Base-by-base conservation (phyloP, 352 stramenopile species). In the Globisporangium cylindrosporum region DNA sequence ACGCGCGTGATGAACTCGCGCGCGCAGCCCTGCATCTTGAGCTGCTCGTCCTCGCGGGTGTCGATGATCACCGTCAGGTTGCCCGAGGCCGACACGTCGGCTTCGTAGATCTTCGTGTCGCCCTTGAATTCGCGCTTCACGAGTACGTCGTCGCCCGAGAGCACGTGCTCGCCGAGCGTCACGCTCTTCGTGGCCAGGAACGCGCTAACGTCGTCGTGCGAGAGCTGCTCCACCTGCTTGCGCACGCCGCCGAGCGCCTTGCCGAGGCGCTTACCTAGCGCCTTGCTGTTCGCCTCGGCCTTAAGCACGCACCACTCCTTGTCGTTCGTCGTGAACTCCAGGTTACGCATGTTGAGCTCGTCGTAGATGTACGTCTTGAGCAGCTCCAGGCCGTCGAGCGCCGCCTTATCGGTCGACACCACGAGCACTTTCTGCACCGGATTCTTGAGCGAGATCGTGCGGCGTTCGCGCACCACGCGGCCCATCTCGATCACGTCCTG, bases 1-100 rank as follows among this genome's bases (percentile, higher is more conserved):
- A 99, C 96, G 48, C 94, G 91, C 71, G 98, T 99, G 67, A 99
- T 97, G 57, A 99, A 87, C 74, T 99, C 97, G 68, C 98, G 94
- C 3, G 97, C 92, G 66, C 90, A 92, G 59, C 95, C 97, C 66
- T 98, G 89, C 66, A 88, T 83, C 62, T 98, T 92, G 15, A 99
- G 94, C 66, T 97, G 81, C 67, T 99, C 94, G 76, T 99, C 96
- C 74, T 98, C 88, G 34, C 91, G 93, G 29, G 88, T 98, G 77
- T 99, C 96, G 59, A 99, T 89, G 38, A 97, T 91, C 27, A 99
- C 93, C 66, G 98, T 94, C 27, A 99, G 81, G 72, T 96, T 92
- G 61, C 95, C 92, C 67, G 98, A 88, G 0, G 76, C 71, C 38
- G 86, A 97, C 32, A 92, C 80, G 36, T 97, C 88, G 6, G 93